A percentile compares a stretch with the other conserved stretches of the same genome.
Evolutionary conservation across 345 rosid genomes (phyloP).

Genomic region (Eucalyptus pauciflora): DNA sequence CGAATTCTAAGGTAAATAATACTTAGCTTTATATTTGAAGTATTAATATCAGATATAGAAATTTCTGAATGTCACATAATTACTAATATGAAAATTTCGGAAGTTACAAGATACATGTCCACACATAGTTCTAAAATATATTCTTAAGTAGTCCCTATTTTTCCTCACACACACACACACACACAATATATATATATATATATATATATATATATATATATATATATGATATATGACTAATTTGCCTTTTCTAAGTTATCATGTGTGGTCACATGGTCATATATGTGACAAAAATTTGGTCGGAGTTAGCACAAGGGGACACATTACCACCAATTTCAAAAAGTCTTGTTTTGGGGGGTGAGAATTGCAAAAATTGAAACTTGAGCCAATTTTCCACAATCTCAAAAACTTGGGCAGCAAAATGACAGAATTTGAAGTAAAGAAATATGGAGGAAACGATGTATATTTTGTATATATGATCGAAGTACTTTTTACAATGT

Average conservation of each 20-base stretch:
- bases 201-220: too few species aligned
- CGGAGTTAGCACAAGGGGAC: neutral
- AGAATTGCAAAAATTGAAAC: neutral
- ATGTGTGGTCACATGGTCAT: neutral
- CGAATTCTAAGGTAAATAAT: too few species aligned
- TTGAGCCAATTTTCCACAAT: neutral
- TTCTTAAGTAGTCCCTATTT: too few species aligned
- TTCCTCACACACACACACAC: too few species aligned
- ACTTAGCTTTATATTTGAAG: too few species aligned
- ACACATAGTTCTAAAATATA: neutral
- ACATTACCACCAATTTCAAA: neutral
- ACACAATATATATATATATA: too few species aligned
- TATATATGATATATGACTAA: neutral
- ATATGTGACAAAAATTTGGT: neutral
- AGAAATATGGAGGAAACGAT: too few species aligned
- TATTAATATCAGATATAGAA: too few species aligned
- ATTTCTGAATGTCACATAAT: accelerated
- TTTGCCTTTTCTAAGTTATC: neutral
- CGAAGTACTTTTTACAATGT: too few species aligned
- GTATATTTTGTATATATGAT: too few species aligned
- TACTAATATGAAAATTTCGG: too few species aligned
- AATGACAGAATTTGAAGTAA: too few species aligned
- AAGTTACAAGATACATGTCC: neutral
- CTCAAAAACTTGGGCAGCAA: neutral
- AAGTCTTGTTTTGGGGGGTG: neutral